Conservation (phyloP, 163 green algal species). For the Trebouxia gelatinosa region DNA sequence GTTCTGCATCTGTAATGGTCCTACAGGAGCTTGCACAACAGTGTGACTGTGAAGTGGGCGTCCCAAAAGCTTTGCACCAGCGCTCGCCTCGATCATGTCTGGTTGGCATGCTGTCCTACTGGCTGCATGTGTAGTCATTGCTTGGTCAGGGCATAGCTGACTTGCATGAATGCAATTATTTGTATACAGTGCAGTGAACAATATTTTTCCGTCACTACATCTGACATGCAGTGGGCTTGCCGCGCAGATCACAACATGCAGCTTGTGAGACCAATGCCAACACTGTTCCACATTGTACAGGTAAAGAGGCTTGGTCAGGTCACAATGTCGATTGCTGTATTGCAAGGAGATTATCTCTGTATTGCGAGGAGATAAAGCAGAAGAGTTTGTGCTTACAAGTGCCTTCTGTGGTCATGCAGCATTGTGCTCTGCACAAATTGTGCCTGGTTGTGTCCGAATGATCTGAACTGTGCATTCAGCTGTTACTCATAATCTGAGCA, state of each 20-base stretch:
- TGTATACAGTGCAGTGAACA: neutral
- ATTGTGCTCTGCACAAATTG: neutral
- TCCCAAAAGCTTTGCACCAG: neutral
- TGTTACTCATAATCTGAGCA: too few relatives aligned
- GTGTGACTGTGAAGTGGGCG: neutral
- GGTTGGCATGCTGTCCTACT: neutral
- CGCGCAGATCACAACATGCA: constrained; percentile 39
- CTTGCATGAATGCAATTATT: neutral
- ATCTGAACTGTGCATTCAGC: too few relatives aligned
- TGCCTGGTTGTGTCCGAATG: neutral
- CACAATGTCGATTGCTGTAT: neutral
- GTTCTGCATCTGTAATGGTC: neutral
- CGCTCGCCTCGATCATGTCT: neutral
- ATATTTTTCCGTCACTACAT: neutral
- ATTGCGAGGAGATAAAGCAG: neutral
- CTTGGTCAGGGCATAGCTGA: too few relatives aligned
- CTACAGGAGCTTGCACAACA: neutral
- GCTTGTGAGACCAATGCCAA: constrained; percentile 32
- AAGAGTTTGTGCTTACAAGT: neutral
- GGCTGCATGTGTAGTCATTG: too few relatives aligned
- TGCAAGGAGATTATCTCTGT: neutral
- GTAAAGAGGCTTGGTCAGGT: neutral
- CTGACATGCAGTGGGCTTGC: neutral
- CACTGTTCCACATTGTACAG: constrained; percentile 44
- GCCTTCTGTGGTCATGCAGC: neutral